Evolutionary conservation across 305 asterid species (phyloP).

Genomic region (Withania somnifera): DNA sequence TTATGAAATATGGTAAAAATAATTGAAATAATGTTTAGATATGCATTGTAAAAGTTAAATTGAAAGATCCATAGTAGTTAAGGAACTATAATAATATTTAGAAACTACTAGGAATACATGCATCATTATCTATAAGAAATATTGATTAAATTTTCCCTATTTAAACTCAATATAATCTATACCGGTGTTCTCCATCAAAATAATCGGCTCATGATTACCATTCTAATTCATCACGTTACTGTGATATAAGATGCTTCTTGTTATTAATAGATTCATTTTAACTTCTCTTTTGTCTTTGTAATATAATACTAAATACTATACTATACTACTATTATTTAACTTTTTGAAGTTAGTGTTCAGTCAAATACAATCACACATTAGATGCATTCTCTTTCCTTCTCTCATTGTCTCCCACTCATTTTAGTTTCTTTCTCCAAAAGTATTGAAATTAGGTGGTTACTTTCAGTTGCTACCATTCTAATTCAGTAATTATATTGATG

Average conservation of each 20-base stretch:
- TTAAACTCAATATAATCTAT: background rate
- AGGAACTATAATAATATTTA: background rate
- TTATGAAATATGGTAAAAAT: no score
- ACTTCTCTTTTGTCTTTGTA: background rate
- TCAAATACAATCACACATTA: background rate
- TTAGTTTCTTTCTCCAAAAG: background rate
- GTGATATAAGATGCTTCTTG: background rate
- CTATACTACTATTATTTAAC: background rate
- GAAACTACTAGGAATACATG: background rate
- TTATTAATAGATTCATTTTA: background rate
- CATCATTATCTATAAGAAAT: background rate
- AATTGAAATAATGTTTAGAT: no score
- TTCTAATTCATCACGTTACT: background rate
- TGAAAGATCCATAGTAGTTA: no score
- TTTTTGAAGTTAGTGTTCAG: background rate
- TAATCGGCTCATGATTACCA: no score
- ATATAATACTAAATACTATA: background rate
- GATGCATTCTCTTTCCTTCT: background rate
- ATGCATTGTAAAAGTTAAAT: no score
- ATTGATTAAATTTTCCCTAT: background rate
- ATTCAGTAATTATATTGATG: slow-evolving; percentile 4
- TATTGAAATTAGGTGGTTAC: background rate
- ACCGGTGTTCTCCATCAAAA: background rate
- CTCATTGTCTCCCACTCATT: background rate
- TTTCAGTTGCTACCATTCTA: background rate